These are phyloP conservation scores for Brassica balearica DNA, from an alignment of 441 rosid genomes.

Conservation along the genomic window DNA sequence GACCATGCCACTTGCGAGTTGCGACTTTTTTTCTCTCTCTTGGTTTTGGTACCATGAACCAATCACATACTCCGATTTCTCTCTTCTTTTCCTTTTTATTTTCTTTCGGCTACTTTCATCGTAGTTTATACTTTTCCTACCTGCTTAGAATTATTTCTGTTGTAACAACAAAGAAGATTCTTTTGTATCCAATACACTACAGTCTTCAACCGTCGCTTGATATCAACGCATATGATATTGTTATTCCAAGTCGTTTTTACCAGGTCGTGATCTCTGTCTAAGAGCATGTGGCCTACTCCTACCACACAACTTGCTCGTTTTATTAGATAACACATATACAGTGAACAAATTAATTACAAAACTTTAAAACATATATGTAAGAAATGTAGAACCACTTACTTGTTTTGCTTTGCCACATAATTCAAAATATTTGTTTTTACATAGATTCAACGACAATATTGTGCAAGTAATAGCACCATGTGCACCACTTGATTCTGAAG, in stretches of 20 bases:
- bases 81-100: too few relatives aligned
- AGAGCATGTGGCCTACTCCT: slow-evolving; percentile 5
- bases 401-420: slow-evolving; percentile 5
- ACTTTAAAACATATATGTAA: not conserved
- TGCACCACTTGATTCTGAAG: not conserved
- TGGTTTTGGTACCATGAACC: slow-evolving; percentile 39
- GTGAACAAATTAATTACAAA: not conserved
- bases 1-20: slow-evolving; percentile 32
- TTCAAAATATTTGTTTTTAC: not conserved
- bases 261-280: not conserved
- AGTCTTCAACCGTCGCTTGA: slow-evolving; percentile 33
- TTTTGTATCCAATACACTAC: slow-evolving; percentile 30
- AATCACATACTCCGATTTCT: slow-evolving; percentile 32
- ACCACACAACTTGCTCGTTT: slow-evolving; percentile 7
- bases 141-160: slow-evolving; percentile 18
- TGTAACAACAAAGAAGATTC: slow-evolving; percentile 34
- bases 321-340: not conserved
- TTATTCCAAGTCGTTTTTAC: not conserved
- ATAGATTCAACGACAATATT: slow-evolving; percentile 8
- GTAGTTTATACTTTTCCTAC: slow-evolving; percentile 26
- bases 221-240: slow-evolving; percentile 22
- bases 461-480: slow-evolving; percentile 13
- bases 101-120: slow-evolving; percentile 41
- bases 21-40: not conserved
- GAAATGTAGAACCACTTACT: not conserved